A percentile compares a stretch with the other conserved stretches of the same genome.
phyloP scores from a whole-genome alignment of 805 yeast genomes.

The Suhomyces tanzawaensis region DNA sequence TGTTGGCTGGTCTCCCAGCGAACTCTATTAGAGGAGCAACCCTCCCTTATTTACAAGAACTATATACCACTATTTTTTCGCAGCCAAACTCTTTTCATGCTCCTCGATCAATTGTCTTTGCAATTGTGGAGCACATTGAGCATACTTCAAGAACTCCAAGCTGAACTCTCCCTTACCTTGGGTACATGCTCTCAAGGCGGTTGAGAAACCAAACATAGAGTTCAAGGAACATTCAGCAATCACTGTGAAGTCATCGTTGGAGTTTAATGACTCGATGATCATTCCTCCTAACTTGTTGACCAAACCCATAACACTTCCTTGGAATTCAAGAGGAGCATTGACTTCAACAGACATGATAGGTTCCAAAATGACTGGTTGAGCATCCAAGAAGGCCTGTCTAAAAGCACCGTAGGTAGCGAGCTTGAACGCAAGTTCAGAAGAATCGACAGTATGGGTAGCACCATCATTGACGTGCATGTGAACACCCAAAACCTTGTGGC shows the following conservation, averaged over 20 bases:
- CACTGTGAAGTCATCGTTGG: conserved; percentile 89
- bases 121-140: conserved; percentile 85
- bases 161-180: conserved; percentile 99
- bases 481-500: conserved; percentile 90
- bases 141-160: conserved; percentile 88
- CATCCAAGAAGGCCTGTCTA: conserved; percentile 80
- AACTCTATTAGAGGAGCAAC: conserved; percentile 1
- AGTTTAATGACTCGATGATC: conserved; percentile 91
- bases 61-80: conserved; percentile 16
- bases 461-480: conserved; percentile 95
- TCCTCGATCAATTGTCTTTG: conserved; percentile 89
- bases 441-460: conserved; percentile 95
- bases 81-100: conserved; percentile 39
- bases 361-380: conserved; percentile 87
- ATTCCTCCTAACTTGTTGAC: conserved; percentile 90
- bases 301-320: conserved; percentile 86
- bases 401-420: conserved; percentile 91
- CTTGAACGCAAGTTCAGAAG: conserved; percentile 92
- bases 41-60: conserved; percentile 14
- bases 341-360: conserved; percentile 95
- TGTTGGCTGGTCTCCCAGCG: background rate
- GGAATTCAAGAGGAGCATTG: conserved; percentile 95
- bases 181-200: conserved; percentile 90
- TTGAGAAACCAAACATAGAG: conserved; percentile 94
- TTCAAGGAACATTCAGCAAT: conserved; percentile 95